These are phyloP conservation scores for Crithidia sp. DNA, from an alignment of 208 protist genomes.

Conservation along the genomic window DNA sequence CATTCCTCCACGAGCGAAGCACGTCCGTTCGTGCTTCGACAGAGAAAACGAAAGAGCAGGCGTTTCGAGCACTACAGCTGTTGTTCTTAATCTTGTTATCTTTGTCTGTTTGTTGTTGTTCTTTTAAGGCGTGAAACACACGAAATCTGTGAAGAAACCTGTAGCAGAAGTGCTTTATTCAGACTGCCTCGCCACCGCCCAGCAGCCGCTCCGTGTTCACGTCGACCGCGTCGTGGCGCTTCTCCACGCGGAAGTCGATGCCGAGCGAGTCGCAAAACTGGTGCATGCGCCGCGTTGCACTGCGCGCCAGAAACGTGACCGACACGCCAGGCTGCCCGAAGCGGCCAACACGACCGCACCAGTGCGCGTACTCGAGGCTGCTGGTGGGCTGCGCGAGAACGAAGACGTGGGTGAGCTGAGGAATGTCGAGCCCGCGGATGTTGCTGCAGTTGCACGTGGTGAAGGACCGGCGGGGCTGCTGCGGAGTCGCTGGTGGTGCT, in stretches of 20 bases:
- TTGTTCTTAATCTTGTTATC: too few species aligned
- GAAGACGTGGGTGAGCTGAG: slow-evolving; percentile 75
- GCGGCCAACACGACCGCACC: slow-evolving; percentile 86
- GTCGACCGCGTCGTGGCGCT: slow-evolving; percentile 57
- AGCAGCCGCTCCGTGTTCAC: slow-evolving; percentile 54
- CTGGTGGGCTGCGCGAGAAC: slow-evolving; percentile 64
- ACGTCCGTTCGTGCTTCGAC: too few species aligned
- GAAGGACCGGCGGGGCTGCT: slow-evolving; percentile 35
- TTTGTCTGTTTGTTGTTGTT: too few species aligned
- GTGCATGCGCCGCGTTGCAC: slow-evolving; percentile 54
- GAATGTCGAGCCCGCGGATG: slow-evolving; percentile 81
- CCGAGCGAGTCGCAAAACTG: slow-evolving; percentile 70
- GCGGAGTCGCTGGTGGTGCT: not conserved
- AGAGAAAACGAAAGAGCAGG: too few species aligned
- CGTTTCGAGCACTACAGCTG: too few species aligned
- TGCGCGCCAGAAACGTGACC: slow-evolving; percentile 64
- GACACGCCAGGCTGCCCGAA: slow-evolving; percentile 65
- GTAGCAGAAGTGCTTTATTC: not conserved
- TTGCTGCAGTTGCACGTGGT: slow-evolving; percentile 46
- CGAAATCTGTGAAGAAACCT: not conserved
- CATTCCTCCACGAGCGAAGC: too few species aligned
- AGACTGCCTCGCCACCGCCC: slow-evolving; percentile 4
- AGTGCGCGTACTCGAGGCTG: slow-evolving; percentile 83
- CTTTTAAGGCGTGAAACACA: not conserved
- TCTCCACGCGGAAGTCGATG: slow-evolving; percentile 59